A percentile compares a stretch with the other conserved stretches of the same genome.
Conservation (phyloP, 31 red algal genomes). For the Asparagopsis taxiformis region DNA sequence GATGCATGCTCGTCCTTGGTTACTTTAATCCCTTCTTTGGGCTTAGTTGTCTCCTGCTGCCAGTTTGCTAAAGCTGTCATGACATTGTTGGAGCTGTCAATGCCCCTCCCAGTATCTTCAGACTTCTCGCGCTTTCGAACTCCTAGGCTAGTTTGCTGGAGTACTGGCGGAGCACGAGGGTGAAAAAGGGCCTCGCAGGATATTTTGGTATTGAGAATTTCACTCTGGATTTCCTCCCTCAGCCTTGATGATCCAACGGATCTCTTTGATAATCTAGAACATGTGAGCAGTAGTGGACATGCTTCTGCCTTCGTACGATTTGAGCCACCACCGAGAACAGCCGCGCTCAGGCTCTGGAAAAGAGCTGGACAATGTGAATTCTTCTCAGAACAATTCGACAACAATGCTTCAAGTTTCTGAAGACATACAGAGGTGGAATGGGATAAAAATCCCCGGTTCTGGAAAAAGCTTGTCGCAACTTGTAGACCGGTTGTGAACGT, state of each 20-base stretch:
- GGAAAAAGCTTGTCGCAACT: not conserved
- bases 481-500: not conserved
- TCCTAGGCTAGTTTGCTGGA: not conserved
- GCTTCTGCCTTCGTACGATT: constrained; percentile 38
- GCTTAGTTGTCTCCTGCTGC: not conserved
- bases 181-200: constrained; percentile 14
- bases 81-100: not conserved
- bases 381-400: not conserved
- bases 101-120: too few species aligned
- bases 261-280: constrained; percentile 4
- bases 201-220: not conserved
- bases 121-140: too few species aligned
- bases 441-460: not conserved
- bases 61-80: not conserved
- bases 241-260: not conserved
- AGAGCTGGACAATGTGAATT: not conserved
- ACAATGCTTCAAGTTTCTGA: constrained; percentile 3
- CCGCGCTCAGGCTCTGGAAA: constrained; percentile 15
- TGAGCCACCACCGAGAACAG: constrained; percentile 26
- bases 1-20: not conserved
- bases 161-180: constrained; percentile 9
- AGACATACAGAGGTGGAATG: not conserved
- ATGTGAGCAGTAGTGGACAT: constrained; percentile 27
- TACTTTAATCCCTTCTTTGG: too few species aligned
- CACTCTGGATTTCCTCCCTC: not conserved